Evolutionary conservation across 1,284 basidiomycete genomes (phyloP).

Genomic region (Ceratobasidium sp.): DNA sequence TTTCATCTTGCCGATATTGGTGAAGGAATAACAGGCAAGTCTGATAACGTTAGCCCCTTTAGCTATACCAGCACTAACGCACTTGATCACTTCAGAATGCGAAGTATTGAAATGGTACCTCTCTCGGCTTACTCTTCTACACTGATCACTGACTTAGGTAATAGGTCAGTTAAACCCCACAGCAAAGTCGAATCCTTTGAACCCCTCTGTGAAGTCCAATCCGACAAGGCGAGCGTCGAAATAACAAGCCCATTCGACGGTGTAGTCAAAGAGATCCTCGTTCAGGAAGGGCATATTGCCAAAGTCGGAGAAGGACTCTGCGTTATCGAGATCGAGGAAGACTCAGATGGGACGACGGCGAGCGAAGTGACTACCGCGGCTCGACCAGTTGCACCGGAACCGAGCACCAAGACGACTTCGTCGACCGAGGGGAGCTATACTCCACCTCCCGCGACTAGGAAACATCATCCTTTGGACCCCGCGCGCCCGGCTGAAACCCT

Average conservation of each 20-base stretch:
- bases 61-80: background rate
- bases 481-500: conserved; percentile 49
- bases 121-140: conserved; percentile 40
- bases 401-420: conserved; percentile 35
- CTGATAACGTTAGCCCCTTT: background rate
- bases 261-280: conserved; percentile 71
- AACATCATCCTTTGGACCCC: conserved; percentile 73
- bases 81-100: conserved; percentile 87
- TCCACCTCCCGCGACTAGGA: conserved; percentile 43
- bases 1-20: conserved; percentile 97
- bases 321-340: conserved; percentile 79
- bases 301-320: conserved; percentile 88
- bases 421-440: conserved; percentile 39
- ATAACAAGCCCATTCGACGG: conserved; percentile 91
- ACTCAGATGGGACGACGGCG: conserved; percentile 46
- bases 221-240: conserved; percentile 93
- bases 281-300: conserved; percentile 82
- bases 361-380: background rate
- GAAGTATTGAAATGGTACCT: conserved; percentile 84
- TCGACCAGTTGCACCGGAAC: background rate
- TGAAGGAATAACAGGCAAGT: conserved; percentile 65
- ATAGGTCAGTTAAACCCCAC: conserved; percentile 65
- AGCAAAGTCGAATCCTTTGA: conserved; percentile 79
- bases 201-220: conserved; percentile 89
- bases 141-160: conserved; percentile 30